Evolutionary conservation across 2,329 filamentous ascomycete species (phyloP).

Genomic region (Phialophora expanda): DNA sequence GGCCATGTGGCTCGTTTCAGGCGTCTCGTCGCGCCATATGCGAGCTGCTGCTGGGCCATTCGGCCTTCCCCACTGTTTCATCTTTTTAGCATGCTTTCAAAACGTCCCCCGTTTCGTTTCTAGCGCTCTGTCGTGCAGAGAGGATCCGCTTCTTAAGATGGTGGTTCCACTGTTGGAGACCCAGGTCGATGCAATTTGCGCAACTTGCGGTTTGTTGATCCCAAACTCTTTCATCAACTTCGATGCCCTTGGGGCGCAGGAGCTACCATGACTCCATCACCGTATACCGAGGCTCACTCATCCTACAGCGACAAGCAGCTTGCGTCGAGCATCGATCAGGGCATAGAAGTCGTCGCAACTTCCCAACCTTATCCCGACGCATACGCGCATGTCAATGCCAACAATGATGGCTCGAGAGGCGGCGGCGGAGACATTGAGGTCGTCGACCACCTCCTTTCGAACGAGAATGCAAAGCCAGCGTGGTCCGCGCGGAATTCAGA

Average conservation of each 20-base stretch:
- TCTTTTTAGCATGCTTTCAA: background rate
- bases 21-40: background rate
- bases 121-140: background rate
- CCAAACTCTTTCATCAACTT: background rate
- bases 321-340: slow-evolving; percentile 14
- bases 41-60: background rate
- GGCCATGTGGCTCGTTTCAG: background rate
- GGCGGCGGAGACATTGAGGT: slow-evolving; percentile 5
- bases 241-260: background rate
- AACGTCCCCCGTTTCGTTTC: background rate
- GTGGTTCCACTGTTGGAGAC: background rate
- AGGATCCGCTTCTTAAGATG: background rate
- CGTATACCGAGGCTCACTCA: background rate
- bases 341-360: slow-evolving; percentile 10
- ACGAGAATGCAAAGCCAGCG: slow-evolving; percentile 4
- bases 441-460: background rate
- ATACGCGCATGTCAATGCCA: slow-evolving; percentile 11
- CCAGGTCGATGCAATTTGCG: background rate
- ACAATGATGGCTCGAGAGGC: slow-evolving; percentile 7
- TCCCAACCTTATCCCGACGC: slow-evolving; percentile 15
- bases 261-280: background rate
- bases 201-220: background rate
- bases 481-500: slow-evolving; percentile 5
- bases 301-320: slow-evolving; percentile 19
- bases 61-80: background rate